Evolutionary conservation across 2,329 filamentous ascomycete genomes (phyloP).

Genomic region (Hawksworthiomyces lignivorus): DNA sequence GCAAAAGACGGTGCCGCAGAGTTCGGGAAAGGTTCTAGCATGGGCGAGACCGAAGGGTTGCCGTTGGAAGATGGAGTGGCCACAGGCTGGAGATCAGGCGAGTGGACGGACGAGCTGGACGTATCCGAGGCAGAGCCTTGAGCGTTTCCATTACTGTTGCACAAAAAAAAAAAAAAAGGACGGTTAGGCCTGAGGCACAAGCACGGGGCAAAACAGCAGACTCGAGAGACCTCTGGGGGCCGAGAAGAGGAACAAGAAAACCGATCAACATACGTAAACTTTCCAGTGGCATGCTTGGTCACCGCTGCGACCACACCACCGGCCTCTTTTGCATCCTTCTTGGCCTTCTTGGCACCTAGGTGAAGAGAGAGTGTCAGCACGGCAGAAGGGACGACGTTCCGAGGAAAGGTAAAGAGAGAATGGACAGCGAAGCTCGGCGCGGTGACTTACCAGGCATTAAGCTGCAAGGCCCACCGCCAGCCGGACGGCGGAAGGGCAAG

Average conservation of each 20-base stretch:
- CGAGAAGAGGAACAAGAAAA: constrained; percentile 11
- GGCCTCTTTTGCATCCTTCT: constrained; percentile 47
- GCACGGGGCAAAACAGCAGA: no score
- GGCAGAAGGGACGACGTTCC: background rate
- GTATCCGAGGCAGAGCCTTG: constrained; percentile 31
- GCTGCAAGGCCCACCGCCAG: constrained; percentile 13
- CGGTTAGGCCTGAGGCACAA: no score
- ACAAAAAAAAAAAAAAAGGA: no score
- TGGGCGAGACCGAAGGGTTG: constrained; percentile 35
- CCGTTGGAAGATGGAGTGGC: constrained; percentile 32
- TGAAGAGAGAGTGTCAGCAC: background rate
- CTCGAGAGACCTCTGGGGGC: no score
- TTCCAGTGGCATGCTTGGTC: constrained; percentile 44
- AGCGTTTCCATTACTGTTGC: constrained; percentile 24
- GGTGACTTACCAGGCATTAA: constrained; percentile 17
- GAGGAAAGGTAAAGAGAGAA: background rate
- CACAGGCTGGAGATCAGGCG: constrained; percentile 38
- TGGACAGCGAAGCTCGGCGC: no score
- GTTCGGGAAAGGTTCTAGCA: constrained; percentile 40
- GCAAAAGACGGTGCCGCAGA: constrained; percentile 29
- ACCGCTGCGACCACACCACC: constrained; percentile 46
- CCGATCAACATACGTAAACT: constrained; percentile 40
- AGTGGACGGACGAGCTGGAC: constrained; percentile 34
- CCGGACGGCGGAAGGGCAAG: background rate
- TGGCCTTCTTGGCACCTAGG: constrained; percentile 37